Evolutionary conservation across 2,329 filamentous ascomycete genomes (phyloP), one percentile per base, ranked within the genome.

Genomic region (Sclerotinia sclerotiorum): DNA sequence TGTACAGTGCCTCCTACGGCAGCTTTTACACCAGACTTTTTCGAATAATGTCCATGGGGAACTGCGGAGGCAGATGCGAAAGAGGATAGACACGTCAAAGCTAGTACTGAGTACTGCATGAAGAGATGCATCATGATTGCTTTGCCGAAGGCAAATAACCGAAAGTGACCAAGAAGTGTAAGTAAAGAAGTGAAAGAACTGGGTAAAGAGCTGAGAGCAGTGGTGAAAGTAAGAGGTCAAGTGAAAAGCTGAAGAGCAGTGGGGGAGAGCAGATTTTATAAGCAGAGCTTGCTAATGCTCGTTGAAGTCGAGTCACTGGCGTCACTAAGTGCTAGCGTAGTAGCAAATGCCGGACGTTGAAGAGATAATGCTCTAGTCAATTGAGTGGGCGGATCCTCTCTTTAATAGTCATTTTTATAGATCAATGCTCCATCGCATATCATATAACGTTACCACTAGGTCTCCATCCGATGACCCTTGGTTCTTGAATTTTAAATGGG

Each of bases 401-500:
- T 55, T 55, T 35, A 55, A 55, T 55, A 55, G 52, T 55, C 19
- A 35, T 35, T n/a, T 5, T n/a, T 19, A 55, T 5, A 19, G 29
- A 6, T 39, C 35, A 10, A 13, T 13, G 35, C 35, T 35, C 29
- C 5, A 15, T 6, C 8, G 15, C 29, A 35, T 13, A 13, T n/a
- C 13, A 55, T 55, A n/a, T 32, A 55, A 56, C 32, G 32, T 56
- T 56, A 56, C 32, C 54, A 56, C 54, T 39, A 15, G 32, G 35
- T 24, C 15, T 56, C 13, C 15, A 35, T 42, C 52, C 19, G 32
- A n/a, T 56, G 54, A 56, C 54, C 13, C 39, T 42, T 42, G 39
- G 13, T 5, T 42, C 39, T 42, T 39, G 54, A 21, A 39, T 56
- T 24, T n/a, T 13, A 15, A 17, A 24, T n/a, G 32, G 35, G n/a